Evolutionary conservation across 2,329 filamentous ascomycete genomes (phyloP), one percentile per base, ranked within the genome.

Genomic region (Hypoxylon sp.): DNA sequence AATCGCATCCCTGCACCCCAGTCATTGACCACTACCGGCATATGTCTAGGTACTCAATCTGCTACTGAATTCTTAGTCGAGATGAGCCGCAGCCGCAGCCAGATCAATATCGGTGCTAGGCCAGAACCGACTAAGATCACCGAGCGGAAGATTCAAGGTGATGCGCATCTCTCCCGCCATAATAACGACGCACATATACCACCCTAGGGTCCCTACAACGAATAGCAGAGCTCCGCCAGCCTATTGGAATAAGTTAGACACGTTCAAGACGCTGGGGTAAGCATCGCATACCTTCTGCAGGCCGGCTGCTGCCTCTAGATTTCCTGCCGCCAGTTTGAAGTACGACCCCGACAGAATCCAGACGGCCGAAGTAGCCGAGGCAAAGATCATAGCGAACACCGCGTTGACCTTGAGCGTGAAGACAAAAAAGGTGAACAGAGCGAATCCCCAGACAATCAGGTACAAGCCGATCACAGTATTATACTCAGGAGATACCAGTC

Each of bases 151-250:
- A 19, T 69, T 75, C 26, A 80, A 52, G 0, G 73, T 72, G 43
- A 80, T 73, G 3, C 77, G 69, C 76, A 80, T 80, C 67, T 81
- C 78, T 3, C 73, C 75, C 1, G 74, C 73, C 75, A 80, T 79
- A 49, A 80, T 80, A 4, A 79, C 77, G 37, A 80, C 73, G 7
- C 75, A 74, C 67, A 80, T 78, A 52, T 80, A 80, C 75, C 77
- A 81, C 1, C 78, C 78, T 3, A 80, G 57, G 0, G 73, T 15
- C 0, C 72, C 76, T 1, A 78, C 75, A 1, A 78, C 65, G 48
- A 81, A 80, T 16, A 75, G 59, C 6, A 74, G 51, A 2, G 70
- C 72, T 2, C 71, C 73, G 3, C 71, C 72, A 26, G 64, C 66
- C 71, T 74, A 29, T n/a, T n/a, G 8, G 2, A 4, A 12, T 46